Conservation (phyloP, 495 filamentous ascomycete genomes). For the Astrothelium subdiscretum region DNA sequence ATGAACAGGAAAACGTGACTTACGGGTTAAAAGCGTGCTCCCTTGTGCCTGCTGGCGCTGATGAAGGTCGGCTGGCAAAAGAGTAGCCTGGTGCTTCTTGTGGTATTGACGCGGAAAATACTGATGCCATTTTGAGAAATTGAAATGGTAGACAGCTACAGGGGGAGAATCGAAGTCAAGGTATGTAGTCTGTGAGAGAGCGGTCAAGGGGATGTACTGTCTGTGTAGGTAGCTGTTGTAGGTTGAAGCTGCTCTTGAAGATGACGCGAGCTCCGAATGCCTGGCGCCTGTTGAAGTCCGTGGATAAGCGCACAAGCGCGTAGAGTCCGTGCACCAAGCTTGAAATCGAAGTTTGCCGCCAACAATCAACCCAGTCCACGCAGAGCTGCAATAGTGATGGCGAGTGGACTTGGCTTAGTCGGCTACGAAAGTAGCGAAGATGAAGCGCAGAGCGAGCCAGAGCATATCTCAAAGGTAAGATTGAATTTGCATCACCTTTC, state of each 20-base stretch:
- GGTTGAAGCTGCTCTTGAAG: not conserved
- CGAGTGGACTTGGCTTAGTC: constrained; percentile 35
- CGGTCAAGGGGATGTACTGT: too few species aligned
- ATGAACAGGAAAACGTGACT: constrained; percentile 15
- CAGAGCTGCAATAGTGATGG: too few species aligned
- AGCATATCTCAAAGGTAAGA: constrained; percentile 21
- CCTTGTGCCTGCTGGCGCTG: constrained; percentile 36
- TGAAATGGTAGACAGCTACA: not conserved
- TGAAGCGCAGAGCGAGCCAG: constrained; percentile 40
- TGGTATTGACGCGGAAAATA: constrained; percentile 23
- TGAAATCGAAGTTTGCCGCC: too few species aligned
- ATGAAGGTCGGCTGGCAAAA: constrained; percentile 39
- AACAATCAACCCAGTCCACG: too few species aligned
- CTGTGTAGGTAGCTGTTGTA: not conserved
- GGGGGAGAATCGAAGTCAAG: not conserved
- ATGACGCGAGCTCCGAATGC: not conserved
- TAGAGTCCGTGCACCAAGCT: not conserved
- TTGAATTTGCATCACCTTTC: constrained; percentile 5
- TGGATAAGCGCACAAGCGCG: too few species aligned
- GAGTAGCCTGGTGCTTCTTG: constrained; percentile 42
- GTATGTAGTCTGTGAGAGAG: not conserved
- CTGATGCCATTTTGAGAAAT: constrained; percentile 26
- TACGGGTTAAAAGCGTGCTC: constrained; percentile 95
- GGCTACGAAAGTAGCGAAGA: constrained; percentile 72
- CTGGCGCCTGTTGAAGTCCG: not conserved